Base-by-base conservation (phyloP, 2,329 filamentous ascomycete genomes). In the Aquanectria penicillioides region DNA sequence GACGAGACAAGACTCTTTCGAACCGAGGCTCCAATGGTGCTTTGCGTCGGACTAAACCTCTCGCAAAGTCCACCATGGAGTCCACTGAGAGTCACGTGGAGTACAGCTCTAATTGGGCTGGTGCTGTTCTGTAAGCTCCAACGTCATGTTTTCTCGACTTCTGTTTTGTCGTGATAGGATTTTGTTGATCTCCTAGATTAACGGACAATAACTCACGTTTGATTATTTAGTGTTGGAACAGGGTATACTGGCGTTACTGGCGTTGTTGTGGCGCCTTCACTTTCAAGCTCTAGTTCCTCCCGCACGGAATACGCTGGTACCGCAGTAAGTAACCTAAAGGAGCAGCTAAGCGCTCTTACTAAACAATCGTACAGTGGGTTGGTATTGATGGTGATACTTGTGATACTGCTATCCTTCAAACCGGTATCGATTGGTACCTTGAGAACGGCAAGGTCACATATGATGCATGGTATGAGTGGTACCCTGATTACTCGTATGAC, bases 401-500 rank as follows among this genome's bases (percentile, higher is more conserved):
- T 4, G 10, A 5, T 3, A 55, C 25, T 10, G 41, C 51, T 34
- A 55, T 55, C 18, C 34, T 55, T 8, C 51, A 55, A 15, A 55
- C 51, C 12, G 51, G 51, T 20, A 55, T 55, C 9, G 51, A 55
- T 17, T 28, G 51, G 51, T 28, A 28, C 28, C 22, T 55, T 28
- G 17, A 55, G n/a, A 41, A 41, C 13, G 33, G 33, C 46, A 11
- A 37, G 15, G 31, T 36, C 34, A 33, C 11, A 18, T 55, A 55
- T 20, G 51, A 55, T 6, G 51, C 51, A 13, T 55, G 51, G 51
- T 55, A 55, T 6, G 51, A 55, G 43, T 55, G 51, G 51, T 55
- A 55, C 17, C 51, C 51, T 2, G 41, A 55, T 20, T 55, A 55
- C 41, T 55, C 51, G 2, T 55, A 55, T 20, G 40, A 41, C 13